Base-by-base conservation (phyloP, 208 protist genomes). In the Histomonas meleagridis region DNA sequence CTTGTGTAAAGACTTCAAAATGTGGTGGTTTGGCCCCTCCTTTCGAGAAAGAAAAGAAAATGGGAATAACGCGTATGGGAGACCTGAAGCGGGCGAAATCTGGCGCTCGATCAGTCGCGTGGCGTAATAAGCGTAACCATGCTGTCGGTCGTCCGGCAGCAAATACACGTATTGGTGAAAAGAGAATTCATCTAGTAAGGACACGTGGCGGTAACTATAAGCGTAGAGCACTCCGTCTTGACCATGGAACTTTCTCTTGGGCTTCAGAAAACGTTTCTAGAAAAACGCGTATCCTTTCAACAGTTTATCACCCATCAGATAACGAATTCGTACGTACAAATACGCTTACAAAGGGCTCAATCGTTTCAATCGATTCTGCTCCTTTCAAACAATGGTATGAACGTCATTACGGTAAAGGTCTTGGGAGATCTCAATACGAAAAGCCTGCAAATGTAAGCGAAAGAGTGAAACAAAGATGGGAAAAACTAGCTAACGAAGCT, bases 281-380 rank as follows among this genome's bases (percentile, higher is more conserved):
- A 53, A 65, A 91, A 32, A 51, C 90, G 76, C 49, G 60, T 53
- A 91, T 91, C 48, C 18, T 91, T 65, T 48, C 70, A 26, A 57
- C 76, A 32, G 28, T 32, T 28, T 91, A 76, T 51, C 49, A 91
- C 60, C 40, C 90, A 62, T 21, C 79, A 40, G 53, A 91, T 28
- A 91, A 65, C 60, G 60, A 72, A 49, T 40, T 72, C 26, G 57
- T 76, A 21, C 90, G 90, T 35, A 91, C 90, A 32, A 91, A 91
- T 28, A 91, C 90, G 49, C 38, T 91, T 35, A 40, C 60, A 21
- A 40, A 51, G 18, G 43, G 40, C 48, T 62, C 90, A 14, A 40
- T 91, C 38, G 57, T 91, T 72, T 70, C 43, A 23, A 72, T 91
- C 60, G 90, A 91, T 76, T 21, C 90, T 72, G 38, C 49, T 28